Percentiles rank a stretch among this genome's conserved stretches.
phyloP scores from a whole-genome alignment of 2,329 filamentous ascomycete species.

The Neocatenulostroma microsporum region DNA sequence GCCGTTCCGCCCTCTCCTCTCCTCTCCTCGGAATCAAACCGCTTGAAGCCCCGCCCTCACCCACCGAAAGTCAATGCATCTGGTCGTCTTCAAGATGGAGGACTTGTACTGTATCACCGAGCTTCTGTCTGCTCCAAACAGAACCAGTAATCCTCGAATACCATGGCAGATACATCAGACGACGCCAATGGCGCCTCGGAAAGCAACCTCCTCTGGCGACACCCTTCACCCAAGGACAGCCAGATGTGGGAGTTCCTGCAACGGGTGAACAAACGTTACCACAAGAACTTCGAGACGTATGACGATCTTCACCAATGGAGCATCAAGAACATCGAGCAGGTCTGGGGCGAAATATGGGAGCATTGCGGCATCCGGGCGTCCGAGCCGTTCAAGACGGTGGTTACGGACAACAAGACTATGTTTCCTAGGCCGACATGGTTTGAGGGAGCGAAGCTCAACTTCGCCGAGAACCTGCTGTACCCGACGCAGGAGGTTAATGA shows the following conservation, averaged over 20 bases:
- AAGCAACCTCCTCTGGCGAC: constrained; percentile 26
- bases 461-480: constrained; percentile 89
- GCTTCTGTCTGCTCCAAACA: too few relatives aligned
- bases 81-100: too few relatives aligned
- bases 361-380: constrained; percentile 70
- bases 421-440: constrained; percentile 89
- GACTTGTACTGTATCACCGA: too few relatives aligned
- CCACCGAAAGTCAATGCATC: too few relatives aligned
- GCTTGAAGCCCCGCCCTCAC: too few relatives aligned
- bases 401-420: constrained; percentile 61
- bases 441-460: constrained; percentile 70
- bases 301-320: constrained; percentile 79
- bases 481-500: constrained; percentile 55
- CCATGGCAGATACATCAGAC: background rate
- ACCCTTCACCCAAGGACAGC: constrained; percentile 36
- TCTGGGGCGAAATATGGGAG: constrained; percentile 83
- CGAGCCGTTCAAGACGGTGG: constrained; percentile 55
- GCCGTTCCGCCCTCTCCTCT: too few relatives aligned
- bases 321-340: constrained; percentile 61
- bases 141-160: too few relatives aligned
- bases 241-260: constrained; percentile 44
- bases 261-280: constrained; percentile 60
- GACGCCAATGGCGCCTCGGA: constrained; percentile 2
- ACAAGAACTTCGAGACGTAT: constrained; percentile 57
- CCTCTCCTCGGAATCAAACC: too few relatives aligned